A percentile compares a stretch with the other conserved stretches of the same genome.
Evolutionary conservation across 1,284 basidiomycete species (phyloP).

Genomic region (Irpex rosettiformis): DNA sequence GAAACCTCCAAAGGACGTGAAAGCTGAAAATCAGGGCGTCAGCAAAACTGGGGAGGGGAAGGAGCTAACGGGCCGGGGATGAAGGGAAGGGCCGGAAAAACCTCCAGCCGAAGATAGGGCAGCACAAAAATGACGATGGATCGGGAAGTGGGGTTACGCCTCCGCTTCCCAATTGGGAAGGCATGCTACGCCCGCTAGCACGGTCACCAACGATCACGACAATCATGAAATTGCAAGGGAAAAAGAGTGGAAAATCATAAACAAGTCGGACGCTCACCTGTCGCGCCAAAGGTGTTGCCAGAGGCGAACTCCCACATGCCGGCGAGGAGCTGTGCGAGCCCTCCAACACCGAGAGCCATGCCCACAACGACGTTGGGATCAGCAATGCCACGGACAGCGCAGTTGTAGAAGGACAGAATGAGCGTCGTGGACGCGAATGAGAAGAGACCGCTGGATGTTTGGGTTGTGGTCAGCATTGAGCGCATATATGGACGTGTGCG

Average conservation of each 20-base stretch:
- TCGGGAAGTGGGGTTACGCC: slow-evolving; percentile 15
- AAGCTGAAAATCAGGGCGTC: slow-evolving; percentile 46
- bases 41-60: background rate
- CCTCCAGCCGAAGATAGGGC: background rate
- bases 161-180: slow-evolving; percentile 1
- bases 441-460: slow-evolving; percentile 52
- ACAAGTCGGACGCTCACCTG: slow-evolving; percentile 44
- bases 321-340: slow-evolving; percentile 73
- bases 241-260: background rate
- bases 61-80: background rate
- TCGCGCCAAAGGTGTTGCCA: slow-evolving; percentile 69
- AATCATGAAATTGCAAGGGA: background rate
- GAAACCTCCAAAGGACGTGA: slow-evolving; percentile 81
- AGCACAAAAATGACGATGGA: background rate
- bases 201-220: background rate
- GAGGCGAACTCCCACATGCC: slow-evolving; percentile 83
- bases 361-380: slow-evolving; percentile 77
- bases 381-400: slow-evolving; percentile 45
- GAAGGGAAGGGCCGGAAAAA: background rate
- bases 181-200: slow-evolving; percentile 2
- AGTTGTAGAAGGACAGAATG: slow-evolving; percentile 67
- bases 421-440: slow-evolving; percentile 74
- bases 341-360: slow-evolving; percentile 82
- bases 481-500: slow-evolving; percentile 1
- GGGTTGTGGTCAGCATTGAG: too few species aligned